Base-by-base conservation (phyloP, 768 basidiomycete species). In the Xerocomus potaroensis region DNA sequence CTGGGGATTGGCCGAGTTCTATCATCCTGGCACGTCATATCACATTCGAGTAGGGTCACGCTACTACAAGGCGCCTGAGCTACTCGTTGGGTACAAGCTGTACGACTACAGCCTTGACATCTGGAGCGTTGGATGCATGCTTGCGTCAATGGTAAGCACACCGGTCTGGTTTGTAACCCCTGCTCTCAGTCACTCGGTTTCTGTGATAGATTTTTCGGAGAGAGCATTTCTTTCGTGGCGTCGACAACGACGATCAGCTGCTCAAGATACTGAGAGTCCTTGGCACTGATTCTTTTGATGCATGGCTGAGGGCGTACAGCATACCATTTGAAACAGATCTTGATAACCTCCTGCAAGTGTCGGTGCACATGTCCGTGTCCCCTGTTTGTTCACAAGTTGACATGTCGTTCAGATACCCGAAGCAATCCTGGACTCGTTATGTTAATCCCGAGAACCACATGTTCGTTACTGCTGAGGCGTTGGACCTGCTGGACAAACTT, bases 1-100 rank as follows among this genome's bases (percentile, higher is more conserved):
- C 65, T 87, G 84, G 84, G 84, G 84, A 27, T 64, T 87, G 45
- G 84, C 83, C 29, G 84, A 87, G 60, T 87, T 87, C 63, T 87
- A 86, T 61, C 82, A 84, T 55, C 78, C 83, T 2, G 74, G 75
- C 38, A 80, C 78, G 37, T 76, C 83, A 29, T 84, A 84, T 66
- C 84, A 86, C 58, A 81, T 86, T 48, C 76, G 84, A 24, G 84
- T 86, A 18, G 83, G 83, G 16, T 79, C 76, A 43, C 72, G 83
- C 55, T 84, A 84, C 63, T 87, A 82, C 73, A 85, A 87, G 61
- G 82, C 81, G 7, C 84, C 84, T 5, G 84, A 87, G 59, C 63
- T 86, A 32, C 69, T 86, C 36, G 82, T 86, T 48, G 81, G 83
- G 52, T 84, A 79, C 70, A 83, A 83, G 55, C 73, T 74, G 48